A percentile compares a stretch with the other conserved stretches of the same genome.
Conservation (phyloP, 2,329 filamentous ascomycete genomes). For the Trichoderma arundinaceum region DNA sequence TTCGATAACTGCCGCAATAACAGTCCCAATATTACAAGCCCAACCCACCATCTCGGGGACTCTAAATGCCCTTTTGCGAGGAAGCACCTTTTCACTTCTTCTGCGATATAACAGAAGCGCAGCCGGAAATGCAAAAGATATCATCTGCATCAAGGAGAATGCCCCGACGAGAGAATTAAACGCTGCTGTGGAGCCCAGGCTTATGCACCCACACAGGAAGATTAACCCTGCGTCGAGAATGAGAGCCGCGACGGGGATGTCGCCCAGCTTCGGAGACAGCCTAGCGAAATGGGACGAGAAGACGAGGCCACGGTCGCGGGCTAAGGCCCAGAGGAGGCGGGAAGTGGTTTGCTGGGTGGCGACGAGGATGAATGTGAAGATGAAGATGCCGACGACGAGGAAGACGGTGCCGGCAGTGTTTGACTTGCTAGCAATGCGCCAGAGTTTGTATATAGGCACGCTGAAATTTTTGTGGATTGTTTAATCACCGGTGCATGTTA, state of each 20-base stretch:
- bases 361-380: conserved; percentile 33
- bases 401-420: conserved; percentile 29
- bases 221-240: conserved; percentile 21
- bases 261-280: conserved; percentile 2
- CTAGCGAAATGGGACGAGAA: conserved; percentile 19
- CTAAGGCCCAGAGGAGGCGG: conserved; percentile 34
- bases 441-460: conserved; percentile 28
- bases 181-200: conserved; percentile 23
- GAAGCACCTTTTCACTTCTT: conserved; percentile 7
- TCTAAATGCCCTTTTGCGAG: conserved; percentile 22
- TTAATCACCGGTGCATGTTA: neutral
- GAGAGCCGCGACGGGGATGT: conserved; percentile 21
- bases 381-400: conserved; percentile 23
- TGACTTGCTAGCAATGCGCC: conserved; percentile 27
- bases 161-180: conserved; percentile 25
- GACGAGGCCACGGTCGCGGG: conserved; percentile 33
- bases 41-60: conserved; percentile 28
- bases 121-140: conserved; percentile 27
- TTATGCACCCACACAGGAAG: conserved; percentile 26
- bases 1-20: conserved; percentile 23
- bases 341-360: conserved; percentile 35
- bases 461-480: neutral
- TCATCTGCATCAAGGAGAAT: conserved; percentile 23
- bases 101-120: conserved; percentile 23
- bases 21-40: conserved; percentile 28